Evolutionary conservation across 148 eudicot genomes (phyloP).

Genomic region (Camellia granthamiana): DNA sequence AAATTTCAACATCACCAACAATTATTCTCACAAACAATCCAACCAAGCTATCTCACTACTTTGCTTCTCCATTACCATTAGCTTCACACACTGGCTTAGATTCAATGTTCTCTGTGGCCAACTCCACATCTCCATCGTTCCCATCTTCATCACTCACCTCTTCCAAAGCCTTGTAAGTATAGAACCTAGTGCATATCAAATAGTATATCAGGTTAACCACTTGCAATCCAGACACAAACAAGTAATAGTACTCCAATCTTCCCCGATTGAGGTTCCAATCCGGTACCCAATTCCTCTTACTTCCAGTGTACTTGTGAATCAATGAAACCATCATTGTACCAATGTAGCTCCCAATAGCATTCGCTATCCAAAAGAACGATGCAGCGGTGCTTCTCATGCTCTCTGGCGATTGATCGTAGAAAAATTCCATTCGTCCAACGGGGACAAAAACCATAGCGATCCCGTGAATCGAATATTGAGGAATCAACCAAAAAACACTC

Average conservation of each 20-base stretch:
- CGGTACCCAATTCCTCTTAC: conserved; percentile 37
- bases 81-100: background rate
- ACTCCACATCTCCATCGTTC: conserved; percentile 20
- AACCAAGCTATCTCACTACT: background rate
- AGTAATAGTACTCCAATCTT: conserved; percentile 35
- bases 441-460: conserved; percentile 39
- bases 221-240: conserved; percentile 37
- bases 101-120: background rate
- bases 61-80: background rate
- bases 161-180: conserved; percentile 40
- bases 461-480: conserved; percentile 48
- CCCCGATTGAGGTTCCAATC: conserved; percentile 39
- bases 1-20: no score
- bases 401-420: conserved; percentile 54
- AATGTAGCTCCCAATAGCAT: conserved; percentile 38
- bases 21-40: no score
- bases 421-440: conserved; percentile 47
- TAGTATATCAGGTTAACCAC: conserved; percentile 32
- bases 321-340: conserved; percentile 47
- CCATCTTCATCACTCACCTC: conserved; percentile 12
- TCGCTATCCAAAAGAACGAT: conserved; percentile 40
- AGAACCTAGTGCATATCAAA: conserved; percentile 29
- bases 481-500: conserved; percentile 54
- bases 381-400: conserved; percentile 53
- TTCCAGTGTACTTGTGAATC: conserved; percentile 38